Evolutionary conservation across 768 basidiomycete genomes (phyloP), one percentile per base, ranked within the genome.

Genomic region (Leccinum variicolor): DNA sequence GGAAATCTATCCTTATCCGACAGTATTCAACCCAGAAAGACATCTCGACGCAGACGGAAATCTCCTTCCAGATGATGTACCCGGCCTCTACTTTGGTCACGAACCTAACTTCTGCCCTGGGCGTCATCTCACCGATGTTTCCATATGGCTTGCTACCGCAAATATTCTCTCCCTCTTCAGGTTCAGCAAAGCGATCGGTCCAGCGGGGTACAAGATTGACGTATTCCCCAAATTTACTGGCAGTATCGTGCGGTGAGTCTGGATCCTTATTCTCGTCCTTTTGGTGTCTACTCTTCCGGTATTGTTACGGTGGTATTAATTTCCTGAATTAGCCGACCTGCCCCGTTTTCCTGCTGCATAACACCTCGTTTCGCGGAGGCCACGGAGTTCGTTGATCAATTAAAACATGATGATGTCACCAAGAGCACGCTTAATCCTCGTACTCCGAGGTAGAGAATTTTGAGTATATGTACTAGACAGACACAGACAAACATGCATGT

Each of bases 11-110:
- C 60, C 71, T 2, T 64, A 74, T 13, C 71, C 76, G n/a, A 55
- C 57, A 10, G 49, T n/a, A 15, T 76, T 77, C 50, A 67, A 55
- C 14, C 76, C 75, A 15, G 74, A 75, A 43, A 64, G 76, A 47
- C 68, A 69, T 57, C 50, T 75, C 4, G 57, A 61, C 13, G 50
- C 52, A 0, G 63, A 66, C 1, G 63, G 68, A 8, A 62, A 67
- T 21, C 58, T 62, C n/a, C 46, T 65, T 45, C 25, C 54, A 5
- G 62, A 64, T 1, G 69, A 70, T 23, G 62, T 64, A 8, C 63
- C 63, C 2, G 41, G 58, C n/a, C 54, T 68, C 8, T 66, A 39
- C 17, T 77, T 74, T 52, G 75, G 76, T 3, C 74, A 72, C 50
- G 76, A 76, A 21, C 62, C 71, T 34, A 58, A 66, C 51, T 50